These are phyloP conservation scores for Podospora pseudopauciseta DNA, from an alignment of 495 filamentous ascomycete species.

Conservation along the genomic window DNA sequence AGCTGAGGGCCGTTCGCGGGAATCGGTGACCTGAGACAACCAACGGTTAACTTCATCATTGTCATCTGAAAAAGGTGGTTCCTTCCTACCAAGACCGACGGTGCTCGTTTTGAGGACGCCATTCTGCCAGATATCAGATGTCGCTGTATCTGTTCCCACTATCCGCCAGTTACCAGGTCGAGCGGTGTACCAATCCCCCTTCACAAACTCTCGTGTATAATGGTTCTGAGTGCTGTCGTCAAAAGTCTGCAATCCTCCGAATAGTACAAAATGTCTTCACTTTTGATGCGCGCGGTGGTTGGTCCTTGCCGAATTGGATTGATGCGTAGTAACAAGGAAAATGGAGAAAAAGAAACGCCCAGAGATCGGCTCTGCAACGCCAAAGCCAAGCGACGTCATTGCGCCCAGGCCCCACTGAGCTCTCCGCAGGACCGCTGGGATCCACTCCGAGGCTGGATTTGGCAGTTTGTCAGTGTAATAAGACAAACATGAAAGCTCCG, in stretches of 20 bases:
- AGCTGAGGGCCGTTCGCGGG: conserved; percentile 30
- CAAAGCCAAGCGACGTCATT: conserved; percentile 30
- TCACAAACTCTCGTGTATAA: background rate
- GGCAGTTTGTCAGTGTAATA: too few relatives aligned
- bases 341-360: conserved; percentile 7
- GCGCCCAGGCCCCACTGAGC: background rate
- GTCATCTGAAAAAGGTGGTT: background rate
- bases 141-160: background rate
- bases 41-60: conserved; percentile 3
- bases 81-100: conserved; percentile 36
- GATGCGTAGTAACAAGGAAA: background rate
- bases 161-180: background rate
- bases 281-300: background rate
- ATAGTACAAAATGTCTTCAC: background rate
- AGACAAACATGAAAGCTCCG: too few relatives aligned
- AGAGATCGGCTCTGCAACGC: background rate
- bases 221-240: background rate
- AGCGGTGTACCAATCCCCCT: background rate
- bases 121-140: conserved; percentile 14
- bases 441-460: too few relatives aligned
- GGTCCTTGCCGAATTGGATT: background rate
- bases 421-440: too few relatives aligned
- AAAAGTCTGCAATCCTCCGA: background rate
- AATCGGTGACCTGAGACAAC: conserved; percentile 34
- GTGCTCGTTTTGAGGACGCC: conserved; percentile 35